Evolutionary conservation across 331 rosid species (phyloP).

Genomic region (Cydonia oblonga): DNA sequence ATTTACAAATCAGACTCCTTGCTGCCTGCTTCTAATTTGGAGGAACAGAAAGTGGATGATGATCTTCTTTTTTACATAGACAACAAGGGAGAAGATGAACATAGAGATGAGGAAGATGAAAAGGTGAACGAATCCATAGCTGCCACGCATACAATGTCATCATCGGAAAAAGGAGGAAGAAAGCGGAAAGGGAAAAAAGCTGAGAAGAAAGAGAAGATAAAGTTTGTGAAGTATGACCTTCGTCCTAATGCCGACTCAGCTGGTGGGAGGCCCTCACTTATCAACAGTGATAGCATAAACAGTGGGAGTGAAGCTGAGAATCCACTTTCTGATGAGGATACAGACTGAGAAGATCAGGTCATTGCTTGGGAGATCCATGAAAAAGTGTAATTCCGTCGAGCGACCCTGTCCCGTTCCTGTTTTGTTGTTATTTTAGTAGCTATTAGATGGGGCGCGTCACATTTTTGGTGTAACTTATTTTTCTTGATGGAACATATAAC

Average conservation of each 20-base stretch:
- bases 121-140: conserved; percentile 20
- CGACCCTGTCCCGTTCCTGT: not conserved
- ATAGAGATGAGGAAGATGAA: conserved; percentile 23
- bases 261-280: conserved; percentile 17
- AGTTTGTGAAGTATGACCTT: conserved; percentile 44
- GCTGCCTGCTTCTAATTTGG: conserved; percentile 19
- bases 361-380: not conserved
- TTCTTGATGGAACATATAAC: not conserved
- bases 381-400: not conserved
- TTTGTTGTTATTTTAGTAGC: not conserved
- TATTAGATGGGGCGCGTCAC: not conserved
- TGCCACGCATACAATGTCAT: conserved; percentile 47
- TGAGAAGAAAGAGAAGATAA: conserved; percentile 26
- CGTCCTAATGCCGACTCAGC: conserved; percentile 8
- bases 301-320: conserved; percentile 55
- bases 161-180: conserved; percentile 18
- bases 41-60: conserved; percentile 28
- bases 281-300: conserved; percentile 19
- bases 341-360: conserved; percentile 13
- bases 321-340: conserved; percentile 42
- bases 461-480: not conserved
- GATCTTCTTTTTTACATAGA: conserved; percentile 48
- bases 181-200: conserved; percentile 37
- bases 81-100: conserved; percentile 28
- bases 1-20: conserved; percentile 13